These are phyloP conservation scores for Boletellus emodensis DNA, from an alignment of 768 basidiomycete species.

Conservation along the genomic window DNA sequence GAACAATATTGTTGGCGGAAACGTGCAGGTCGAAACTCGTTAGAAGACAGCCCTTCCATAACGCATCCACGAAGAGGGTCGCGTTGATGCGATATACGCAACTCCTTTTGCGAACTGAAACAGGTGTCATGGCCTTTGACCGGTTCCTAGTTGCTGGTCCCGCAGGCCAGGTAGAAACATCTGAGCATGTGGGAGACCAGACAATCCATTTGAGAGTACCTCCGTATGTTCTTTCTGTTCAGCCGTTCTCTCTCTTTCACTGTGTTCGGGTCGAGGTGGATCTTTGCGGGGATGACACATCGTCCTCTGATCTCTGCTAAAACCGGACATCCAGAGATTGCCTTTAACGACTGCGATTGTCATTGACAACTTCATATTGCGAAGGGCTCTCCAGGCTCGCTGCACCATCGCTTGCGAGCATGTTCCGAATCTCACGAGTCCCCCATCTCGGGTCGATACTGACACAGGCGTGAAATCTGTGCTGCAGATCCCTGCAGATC, in stretches of 20 bases:
- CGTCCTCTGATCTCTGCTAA: neutral
- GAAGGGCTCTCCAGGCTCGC: slow-evolving; percentile 8
- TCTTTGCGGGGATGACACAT: neutral
- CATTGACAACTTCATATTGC: slow-evolving; percentile 13
- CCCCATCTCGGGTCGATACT: slow-evolving; percentile 17
- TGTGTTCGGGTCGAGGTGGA: neutral
- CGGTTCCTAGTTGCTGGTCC: slow-evolving; percentile 25
- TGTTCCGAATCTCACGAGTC: slow-evolving; percentile 7
- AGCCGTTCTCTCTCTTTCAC: neutral
- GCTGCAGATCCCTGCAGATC: slow-evolving; percentile 24
- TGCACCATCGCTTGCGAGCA: slow-evolving; percentile 12
- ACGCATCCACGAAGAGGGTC: slow-evolving; percentile 28
- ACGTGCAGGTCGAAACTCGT: slow-evolving; percentile 29
- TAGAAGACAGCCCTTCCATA: slow-evolving; percentile 27
- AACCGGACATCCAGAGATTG: slow-evolving; percentile 9
- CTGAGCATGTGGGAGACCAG: slow-evolving; percentile 20
- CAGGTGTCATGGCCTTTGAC: slow-evolving; percentile 23
- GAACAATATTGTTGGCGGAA: slow-evolving; percentile 21
- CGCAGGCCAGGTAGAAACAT: slow-evolving; percentile 19
- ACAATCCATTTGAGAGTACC: slow-evolving; percentile 6
- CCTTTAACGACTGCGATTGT: slow-evolving; percentile 1
- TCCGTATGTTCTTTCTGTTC: neutral
- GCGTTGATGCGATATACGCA: slow-evolving; percentile 5
- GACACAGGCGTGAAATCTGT: slow-evolving; percentile 7
- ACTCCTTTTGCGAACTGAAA: slow-evolving; percentile 25